Conservation (phyloP, 1,284 basidiomycete species). For the Tausonia pullulans region DNA sequence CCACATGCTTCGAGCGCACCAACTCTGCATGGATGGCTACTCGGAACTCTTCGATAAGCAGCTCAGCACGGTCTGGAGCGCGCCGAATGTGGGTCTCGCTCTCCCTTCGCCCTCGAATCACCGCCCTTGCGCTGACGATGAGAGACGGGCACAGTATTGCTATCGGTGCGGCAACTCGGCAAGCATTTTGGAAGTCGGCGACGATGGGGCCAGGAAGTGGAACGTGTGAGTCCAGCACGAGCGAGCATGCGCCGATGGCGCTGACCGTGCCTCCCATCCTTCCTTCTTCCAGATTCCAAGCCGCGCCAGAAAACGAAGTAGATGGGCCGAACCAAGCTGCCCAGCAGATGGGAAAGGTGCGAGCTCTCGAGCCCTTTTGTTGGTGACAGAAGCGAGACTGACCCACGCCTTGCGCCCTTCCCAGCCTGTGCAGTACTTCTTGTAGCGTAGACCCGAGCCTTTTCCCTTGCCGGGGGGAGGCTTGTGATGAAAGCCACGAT, state of each 20-base stretch:
- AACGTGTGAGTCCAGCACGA: slow-evolving; percentile 53
- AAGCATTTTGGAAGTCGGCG: slow-evolving; percentile 89
- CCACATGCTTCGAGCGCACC: slow-evolving; percentile 94
- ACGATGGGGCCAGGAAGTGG: slow-evolving; percentile 79
- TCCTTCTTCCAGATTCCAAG: slow-evolving; percentile 47
- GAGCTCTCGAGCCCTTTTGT: not conserved
- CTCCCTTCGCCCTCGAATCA: not conserved
- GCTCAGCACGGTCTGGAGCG: slow-evolving; percentile 95
- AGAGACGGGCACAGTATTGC: slow-evolving; percentile 29
- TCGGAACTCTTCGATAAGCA: slow-evolving; percentile 88
- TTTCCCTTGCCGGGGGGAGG: too few species aligned
- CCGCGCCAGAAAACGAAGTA: slow-evolving; percentile 90
- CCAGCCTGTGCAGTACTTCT: slow-evolving; percentile 15
- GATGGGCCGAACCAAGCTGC: slow-evolving; percentile 17
- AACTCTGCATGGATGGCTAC: slow-evolving; percentile 99
- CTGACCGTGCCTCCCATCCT: too few species aligned
- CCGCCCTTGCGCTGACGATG: not conserved
- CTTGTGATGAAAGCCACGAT: too few species aligned
- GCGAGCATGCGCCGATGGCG: too few species aligned
- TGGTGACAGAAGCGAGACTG: not conserved
- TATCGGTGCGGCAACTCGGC: slow-evolving; percentile 97
- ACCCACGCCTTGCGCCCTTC: not conserved
- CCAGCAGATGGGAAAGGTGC: slow-evolving; percentile 13
- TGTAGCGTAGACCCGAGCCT: not conserved
- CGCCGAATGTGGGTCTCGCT: slow-evolving; percentile 54